Evolutionary conservation across 768 basidiomycete genomes (phyloP).

Genomic region (Trametes meyenii): DNA sequence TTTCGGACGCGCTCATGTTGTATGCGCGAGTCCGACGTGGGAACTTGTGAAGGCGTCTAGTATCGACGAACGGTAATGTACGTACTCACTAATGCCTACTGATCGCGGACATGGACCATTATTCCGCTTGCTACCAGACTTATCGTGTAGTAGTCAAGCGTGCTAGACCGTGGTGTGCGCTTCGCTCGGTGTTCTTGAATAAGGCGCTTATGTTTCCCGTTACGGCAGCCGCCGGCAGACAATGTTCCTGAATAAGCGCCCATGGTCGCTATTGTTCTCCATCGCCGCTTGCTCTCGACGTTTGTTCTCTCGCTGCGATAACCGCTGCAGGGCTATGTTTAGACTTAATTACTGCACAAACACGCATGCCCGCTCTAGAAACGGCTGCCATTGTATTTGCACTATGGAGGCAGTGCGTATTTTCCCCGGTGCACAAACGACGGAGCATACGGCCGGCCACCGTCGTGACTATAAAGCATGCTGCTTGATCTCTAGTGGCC

Average conservation of each 20-base stretch:
- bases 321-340: constrained; percentile 2
- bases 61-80: no score
- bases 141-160: no score
- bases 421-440: background rate
- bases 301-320: constrained; percentile 15
- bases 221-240: background rate
- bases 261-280: constrained; percentile 8
- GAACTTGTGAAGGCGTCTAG: no score
- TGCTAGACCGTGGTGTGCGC: no score
- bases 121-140: no score
- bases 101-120: no score
- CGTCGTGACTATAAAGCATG: constrained; percentile 2
- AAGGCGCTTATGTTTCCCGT: no score
- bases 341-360: background rate
- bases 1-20: no score
- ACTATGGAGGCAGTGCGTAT: background rate
- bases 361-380: background rate
- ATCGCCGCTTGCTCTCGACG: background rate
- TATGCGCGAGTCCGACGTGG: no score
- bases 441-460: background rate
- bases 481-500: background rate
- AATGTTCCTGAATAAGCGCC: constrained; percentile 7
- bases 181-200: no score
- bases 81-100: no score
- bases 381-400: constrained; percentile 5